These are phyloP conservation scores for Annulohypoxylon truncatum DNA, from an alignment of 2,329 filamentous ascomycete species.

Conservation along the genomic window DNA sequence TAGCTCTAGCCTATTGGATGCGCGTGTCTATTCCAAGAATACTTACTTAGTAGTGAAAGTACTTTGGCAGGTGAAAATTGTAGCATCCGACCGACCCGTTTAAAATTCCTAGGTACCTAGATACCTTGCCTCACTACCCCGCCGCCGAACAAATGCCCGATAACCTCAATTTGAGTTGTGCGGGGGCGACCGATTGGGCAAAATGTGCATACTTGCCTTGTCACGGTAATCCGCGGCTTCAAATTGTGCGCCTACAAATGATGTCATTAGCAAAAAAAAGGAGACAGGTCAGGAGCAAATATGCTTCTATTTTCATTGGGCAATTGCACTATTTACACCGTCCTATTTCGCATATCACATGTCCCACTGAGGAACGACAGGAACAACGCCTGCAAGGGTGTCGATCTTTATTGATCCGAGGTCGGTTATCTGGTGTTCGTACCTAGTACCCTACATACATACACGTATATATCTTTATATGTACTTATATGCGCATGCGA, in stretches of 20 bases:
- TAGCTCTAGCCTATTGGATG: background rate
- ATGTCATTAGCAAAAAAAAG: constrained; percentile 9
- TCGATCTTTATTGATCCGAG: constrained; percentile 25
- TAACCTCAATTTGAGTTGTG: constrained; percentile 11
- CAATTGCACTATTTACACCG: constrained; percentile 16
- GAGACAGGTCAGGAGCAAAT: too few relatives aligned
- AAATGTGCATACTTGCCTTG: background rate
- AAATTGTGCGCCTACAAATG: background rate
- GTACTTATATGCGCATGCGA: constrained; percentile 1
- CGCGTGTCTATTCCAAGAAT: too few relatives aligned
- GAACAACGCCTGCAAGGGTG: background rate
- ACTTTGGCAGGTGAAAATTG: background rate
- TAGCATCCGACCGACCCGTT: constrained; percentile 12
- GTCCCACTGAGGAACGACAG: background rate
- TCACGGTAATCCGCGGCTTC: constrained; percentile 21
- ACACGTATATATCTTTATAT: too few relatives aligned
- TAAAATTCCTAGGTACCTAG: too few relatives aligned
- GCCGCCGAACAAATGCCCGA: constrained; percentile 34
- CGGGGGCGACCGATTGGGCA: constrained; percentile 4
- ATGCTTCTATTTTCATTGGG: constrained; percentile 12
- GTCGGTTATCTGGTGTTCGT: constrained; percentile 26
- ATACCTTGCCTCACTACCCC: background rate
- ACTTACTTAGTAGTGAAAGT: too few relatives aligned
- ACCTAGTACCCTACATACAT: background rate
- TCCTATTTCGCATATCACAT: background rate